Conservation (phyloP, 2,329 filamentous ascomycete genomes). For the Trichoderma gracile region DNA sequence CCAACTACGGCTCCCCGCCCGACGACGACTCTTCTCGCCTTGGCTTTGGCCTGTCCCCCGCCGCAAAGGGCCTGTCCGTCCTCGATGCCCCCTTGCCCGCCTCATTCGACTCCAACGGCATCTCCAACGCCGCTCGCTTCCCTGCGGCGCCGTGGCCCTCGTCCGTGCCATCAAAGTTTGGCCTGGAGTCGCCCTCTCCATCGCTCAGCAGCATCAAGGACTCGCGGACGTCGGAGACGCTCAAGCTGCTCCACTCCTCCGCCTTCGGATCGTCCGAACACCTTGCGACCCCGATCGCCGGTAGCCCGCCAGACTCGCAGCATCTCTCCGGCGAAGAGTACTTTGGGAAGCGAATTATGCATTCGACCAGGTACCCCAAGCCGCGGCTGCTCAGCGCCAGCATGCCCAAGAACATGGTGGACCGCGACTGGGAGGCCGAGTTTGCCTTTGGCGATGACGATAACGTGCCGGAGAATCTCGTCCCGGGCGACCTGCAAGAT, state of each 20-base stretch:
- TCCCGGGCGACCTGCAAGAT: constrained; percentile 71
- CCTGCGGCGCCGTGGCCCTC: constrained; percentile 78
- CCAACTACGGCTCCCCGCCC: constrained; percentile 78
- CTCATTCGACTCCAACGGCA: constrained; percentile 94
- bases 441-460: constrained; percentile 77
- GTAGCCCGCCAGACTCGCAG: constrained; percentile 54
- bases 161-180: constrained; percentile 89
- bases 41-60: constrained; percentile 77
- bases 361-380: constrained; percentile 67
- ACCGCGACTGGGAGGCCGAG: constrained; percentile 63
- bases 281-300: constrained; percentile 52
- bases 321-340: constrained; percentile 58
- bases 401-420: constrained; percentile 64
- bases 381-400: constrained; percentile 69
- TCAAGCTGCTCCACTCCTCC: constrained; percentile 66
- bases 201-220: constrained; percentile 67
- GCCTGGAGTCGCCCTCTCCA: constrained; percentile 79
- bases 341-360: constrained; percentile 71
- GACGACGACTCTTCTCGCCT: constrained; percentile 61
- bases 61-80: constrained; percentile 74
- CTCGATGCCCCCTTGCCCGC: constrained; percentile 90
- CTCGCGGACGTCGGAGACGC: constrained; percentile 60
- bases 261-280: constrained; percentile 68
- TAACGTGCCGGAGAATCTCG: constrained; percentile 53
- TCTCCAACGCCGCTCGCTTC: constrained; percentile 86